A percentile compares a stretch with the other conserved stretches of the same genome.
phyloP scores from a whole-genome alignment of 768 basidiomycete genomes.

The Pholiota microspora region DNA sequence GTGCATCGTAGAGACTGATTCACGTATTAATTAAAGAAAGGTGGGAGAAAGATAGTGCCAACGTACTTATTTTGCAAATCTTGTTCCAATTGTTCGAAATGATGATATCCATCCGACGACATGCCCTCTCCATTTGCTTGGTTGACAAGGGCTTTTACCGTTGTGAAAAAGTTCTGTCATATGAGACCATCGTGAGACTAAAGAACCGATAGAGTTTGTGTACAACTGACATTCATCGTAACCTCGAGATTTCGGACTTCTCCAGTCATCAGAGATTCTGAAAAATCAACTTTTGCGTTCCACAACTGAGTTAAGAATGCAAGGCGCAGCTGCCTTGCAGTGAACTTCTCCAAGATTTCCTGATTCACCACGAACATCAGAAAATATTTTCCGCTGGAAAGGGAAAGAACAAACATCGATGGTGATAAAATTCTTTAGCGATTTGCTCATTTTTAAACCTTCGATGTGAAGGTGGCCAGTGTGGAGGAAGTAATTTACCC shows the following conservation, averaged over 20 bases:
- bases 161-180: constrained; percentile 95
- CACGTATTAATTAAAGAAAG: constrained; percentile 3
- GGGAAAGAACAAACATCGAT: constrained; percentile 63
- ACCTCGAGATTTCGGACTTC: constrained; percentile 86
- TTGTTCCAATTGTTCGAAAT: constrained; percentile 64
- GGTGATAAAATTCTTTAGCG: constrained; percentile 97
- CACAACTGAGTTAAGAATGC: constrained; percentile 90
- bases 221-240: constrained; percentile 71
- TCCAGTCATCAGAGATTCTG: constrained; percentile 82
- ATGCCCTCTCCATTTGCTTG: constrained; percentile 48
- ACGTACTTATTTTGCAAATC: constrained; percentile 65
- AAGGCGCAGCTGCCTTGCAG: constrained; percentile 85
- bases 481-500: constrained; percentile 99
- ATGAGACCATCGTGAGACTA: constrained; percentile 10
- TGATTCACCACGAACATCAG: no score
- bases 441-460: constrained; percentile 99
- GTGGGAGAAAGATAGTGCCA: not conserved
- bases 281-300: constrained; percentile 94
- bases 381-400: not conserved
- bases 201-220: not conserved
- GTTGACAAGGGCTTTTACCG: constrained; percentile 75
- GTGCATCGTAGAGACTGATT: constrained; percentile 69
- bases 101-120: constrained; percentile 59
- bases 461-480: constrained; percentile 98
- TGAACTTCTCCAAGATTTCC: constrained; percentile 84